These are phyloP conservation scores for Pseudomassariella vexata DNA, from an alignment of 2,329 filamentous ascomycete genomes.

Conservation along the genomic window DNA sequence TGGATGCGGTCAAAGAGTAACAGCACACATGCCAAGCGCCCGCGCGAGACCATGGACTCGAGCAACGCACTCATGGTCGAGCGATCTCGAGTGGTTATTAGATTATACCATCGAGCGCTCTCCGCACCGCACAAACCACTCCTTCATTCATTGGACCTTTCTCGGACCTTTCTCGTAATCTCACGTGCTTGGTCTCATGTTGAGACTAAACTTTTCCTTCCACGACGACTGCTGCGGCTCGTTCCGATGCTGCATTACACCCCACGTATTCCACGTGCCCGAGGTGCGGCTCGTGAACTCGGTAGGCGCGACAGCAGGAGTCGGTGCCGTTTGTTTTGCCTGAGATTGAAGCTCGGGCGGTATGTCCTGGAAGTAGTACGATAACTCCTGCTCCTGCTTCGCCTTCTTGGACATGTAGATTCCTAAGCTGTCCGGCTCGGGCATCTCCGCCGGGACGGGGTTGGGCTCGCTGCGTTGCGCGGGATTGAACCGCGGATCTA, in stretches of 20 bases:
- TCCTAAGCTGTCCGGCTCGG: not conserved
- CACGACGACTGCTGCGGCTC: conserved; percentile 1
- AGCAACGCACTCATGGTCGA: too few relatives aligned
- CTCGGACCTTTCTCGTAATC: too few relatives aligned
- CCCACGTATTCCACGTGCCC: conserved; percentile 9
- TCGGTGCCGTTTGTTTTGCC: not conserved
- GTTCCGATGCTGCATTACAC: conserved; percentile 8
- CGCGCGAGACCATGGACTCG: too few relatives aligned
- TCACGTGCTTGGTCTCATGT: too few relatives aligned
- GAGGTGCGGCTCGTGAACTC: conserved; percentile 3
- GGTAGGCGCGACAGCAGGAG: conserved; percentile 4
- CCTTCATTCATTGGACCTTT: too few relatives aligned
- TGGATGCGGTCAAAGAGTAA: too few relatives aligned
- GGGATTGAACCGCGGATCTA: not conserved
- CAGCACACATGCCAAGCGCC: too few relatives aligned
- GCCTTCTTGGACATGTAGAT: too few relatives aligned
- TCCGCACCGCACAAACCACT: too few relatives aligned
- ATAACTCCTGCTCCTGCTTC: not conserved
- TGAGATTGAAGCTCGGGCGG: conserved; percentile 5
- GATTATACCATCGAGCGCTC: too few relatives aligned
- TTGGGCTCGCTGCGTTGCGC: too few relatives aligned
- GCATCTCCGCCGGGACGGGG: not conserved
- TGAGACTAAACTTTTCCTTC: conserved; percentile 7
- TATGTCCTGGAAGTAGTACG: not conserved
- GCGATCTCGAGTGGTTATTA: too few relatives aligned